Conservation (phyloP, 2,329 filamentous ascomycete species). For the Calonectria pteridis region DNA sequence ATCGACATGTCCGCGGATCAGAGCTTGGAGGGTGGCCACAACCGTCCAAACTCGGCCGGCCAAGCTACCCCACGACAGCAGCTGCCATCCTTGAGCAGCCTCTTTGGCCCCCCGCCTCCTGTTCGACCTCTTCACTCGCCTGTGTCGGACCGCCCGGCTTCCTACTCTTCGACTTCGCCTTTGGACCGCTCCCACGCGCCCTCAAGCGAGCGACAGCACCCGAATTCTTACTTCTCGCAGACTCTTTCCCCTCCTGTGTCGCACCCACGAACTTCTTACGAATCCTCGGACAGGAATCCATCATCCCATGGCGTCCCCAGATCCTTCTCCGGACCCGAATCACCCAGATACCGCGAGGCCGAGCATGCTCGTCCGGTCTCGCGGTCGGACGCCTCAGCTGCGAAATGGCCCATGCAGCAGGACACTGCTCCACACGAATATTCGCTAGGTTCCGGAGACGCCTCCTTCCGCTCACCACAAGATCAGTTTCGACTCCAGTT, state of each 20-base stretch:
- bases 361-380: slow-evolving; percentile 53
- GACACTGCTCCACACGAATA: slow-evolving; percentile 61
- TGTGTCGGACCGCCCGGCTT: slow-evolving; percentile 58
- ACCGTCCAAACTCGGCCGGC: slow-evolving; percentile 50
- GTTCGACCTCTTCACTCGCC: slow-evolving; percentile 60
- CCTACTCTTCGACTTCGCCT: slow-evolving; percentile 59
- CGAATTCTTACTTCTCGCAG: slow-evolving; percentile 63
- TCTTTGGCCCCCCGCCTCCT: slow-evolving; percentile 64
- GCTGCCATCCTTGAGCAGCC: slow-evolving; percentile 68
- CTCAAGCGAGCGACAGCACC: slow-evolving; percentile 54
- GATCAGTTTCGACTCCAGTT: slow-evolving; percentile 53
- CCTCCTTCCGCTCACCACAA: slow-evolving; percentile 48
- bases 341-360: slow-evolving; percentile 57
- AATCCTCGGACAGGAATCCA: slow-evolving; percentile 54
- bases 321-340: slow-evolving; percentile 59
- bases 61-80: slow-evolving; percentile 56
- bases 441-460: slow-evolving; percentile 57
- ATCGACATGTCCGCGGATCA: slow-evolving; percentile 58
- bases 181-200: slow-evolving; percentile 60
- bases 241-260: slow-evolving; percentile 51
- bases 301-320: slow-evolving; percentile 42
- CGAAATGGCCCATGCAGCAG: slow-evolving; percentile 54
- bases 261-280: slow-evolving; percentile 61
- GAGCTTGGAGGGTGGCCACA: slow-evolving; percentile 52
- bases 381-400: slow-evolving; percentile 51